Evolutionary conservation across 208 protist species (phyloP), one percentile per base, ranked within the genome.

Genomic region (Leishmania aethiopica): DNA sequence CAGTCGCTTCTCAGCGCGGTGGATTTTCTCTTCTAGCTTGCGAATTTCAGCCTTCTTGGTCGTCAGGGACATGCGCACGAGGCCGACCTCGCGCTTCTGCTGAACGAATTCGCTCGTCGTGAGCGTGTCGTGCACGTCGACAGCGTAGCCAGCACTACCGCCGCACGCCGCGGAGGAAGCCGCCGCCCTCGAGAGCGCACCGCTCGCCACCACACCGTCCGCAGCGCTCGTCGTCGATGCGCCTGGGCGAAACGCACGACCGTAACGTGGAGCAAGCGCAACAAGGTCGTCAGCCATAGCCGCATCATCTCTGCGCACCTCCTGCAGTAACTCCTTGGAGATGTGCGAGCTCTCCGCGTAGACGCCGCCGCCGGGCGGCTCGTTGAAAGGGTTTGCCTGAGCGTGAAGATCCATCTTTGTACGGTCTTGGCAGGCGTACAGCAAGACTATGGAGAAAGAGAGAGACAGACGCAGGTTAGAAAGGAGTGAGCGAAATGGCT

Each of bases 51-150:
- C 83, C 78, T 96, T 90, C 84, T 99, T 99, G 25, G 96, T 97
- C 1, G 97, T 95, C 6, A 99, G 89, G 0, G 94, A 97, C 91
- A 99, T 98, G 73, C 98, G 96, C 75, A 99, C 93, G 13, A 99
- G 92, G n/a, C 98, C 98, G 71, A 99, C 94, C 83, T 99, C 96
- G 2, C 97, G 88, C 88, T 99, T 99, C 81, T 98, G 97, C 32
- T 89, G 88, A 71, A 99, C 97, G 79, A 98, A 98, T 59, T 97
- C 92, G 13, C 92, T 91, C 74, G 98, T 98, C 25, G 77, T 88
- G 17, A 80, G 77, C 15, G 69, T 84, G 42, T 84, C 83, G 60
- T 87, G 72, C 59, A 69, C 72, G 55, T 51, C 82, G 0, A 73
- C 45, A 19, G 75, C 78, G 45, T 62, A 82, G 37, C 78, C 84